These are phyloP conservation scores for Fusarium sarcochroum DNA, from an alignment of 2,329 filamentous ascomycete species.

Conservation along the genomic window DNA sequence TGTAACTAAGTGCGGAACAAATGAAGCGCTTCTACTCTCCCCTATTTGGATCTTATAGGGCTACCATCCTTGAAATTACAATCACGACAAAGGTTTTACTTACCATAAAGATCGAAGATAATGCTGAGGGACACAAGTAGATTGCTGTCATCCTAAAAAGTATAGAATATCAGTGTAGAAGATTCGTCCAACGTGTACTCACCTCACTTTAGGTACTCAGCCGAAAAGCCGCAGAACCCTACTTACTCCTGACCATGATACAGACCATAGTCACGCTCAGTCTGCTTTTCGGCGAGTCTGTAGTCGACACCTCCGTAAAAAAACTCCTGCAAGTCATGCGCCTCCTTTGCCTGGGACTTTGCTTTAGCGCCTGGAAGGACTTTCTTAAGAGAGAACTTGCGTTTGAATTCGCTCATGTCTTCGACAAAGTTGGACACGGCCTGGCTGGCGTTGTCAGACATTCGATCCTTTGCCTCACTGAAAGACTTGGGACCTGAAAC, in stretches of 20 bases:
- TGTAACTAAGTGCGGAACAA: conserved; percentile 29
- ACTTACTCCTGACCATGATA: neutral
- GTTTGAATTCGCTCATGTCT: neutral
- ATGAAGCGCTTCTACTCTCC: conserved; percentile 31
- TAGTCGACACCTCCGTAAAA: neutral
- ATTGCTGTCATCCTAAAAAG: neutral
- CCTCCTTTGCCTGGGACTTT: neutral
- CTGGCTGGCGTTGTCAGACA: neutral
- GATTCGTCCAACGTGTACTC: conserved; percentile 13
- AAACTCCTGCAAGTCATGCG: neutral
- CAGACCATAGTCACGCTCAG: no score
- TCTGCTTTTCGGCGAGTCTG: no score
- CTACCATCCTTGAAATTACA: neutral
- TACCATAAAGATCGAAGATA: neutral
- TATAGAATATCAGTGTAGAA: neutral
- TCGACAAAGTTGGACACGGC: neutral
- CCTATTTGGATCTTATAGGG: neutral
- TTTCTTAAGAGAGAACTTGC: neutral
- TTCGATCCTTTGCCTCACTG: no score
- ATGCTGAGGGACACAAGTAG: neutral
- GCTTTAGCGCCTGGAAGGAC: neutral
- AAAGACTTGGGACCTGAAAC: neutral
- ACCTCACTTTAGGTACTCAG: neutral
- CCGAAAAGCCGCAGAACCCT: neutral
- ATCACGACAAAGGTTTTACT: neutral